A percentile compares a stretch with the other conserved stretches of the same genome.
These are phyloP conservation scores for Penicillium sp. DNA, from an alignment of 2,329 filamentous ascomycete genomes.

Conservation along the genomic window DNA sequence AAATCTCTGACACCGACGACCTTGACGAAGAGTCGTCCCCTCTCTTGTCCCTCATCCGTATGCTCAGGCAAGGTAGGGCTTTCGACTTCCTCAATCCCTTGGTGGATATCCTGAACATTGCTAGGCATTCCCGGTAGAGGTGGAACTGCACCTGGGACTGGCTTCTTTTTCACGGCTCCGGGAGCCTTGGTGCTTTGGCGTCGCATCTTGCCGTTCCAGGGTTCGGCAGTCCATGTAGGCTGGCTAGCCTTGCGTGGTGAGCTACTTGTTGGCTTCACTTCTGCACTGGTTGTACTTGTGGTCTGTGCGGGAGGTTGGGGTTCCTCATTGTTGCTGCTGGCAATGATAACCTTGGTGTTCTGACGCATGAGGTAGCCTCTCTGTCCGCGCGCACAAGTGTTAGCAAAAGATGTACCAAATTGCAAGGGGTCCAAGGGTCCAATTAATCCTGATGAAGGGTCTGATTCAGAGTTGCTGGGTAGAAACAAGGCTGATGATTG, in stretches of 20 bases:
- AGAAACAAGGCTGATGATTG: slow-evolving; percentile 13
- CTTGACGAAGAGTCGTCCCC: slow-evolving; percentile 92
- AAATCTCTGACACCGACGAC: slow-evolving; percentile 97
- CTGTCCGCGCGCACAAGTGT: slow-evolving; percentile 53
- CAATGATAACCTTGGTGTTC: slow-evolving; percentile 93
- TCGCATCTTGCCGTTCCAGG: slow-evolving; percentile 82
- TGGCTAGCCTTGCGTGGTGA: slow-evolving; percentile 75
- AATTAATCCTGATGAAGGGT: slow-evolving; percentile 20
- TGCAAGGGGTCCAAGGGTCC: slow-evolving; percentile 27
- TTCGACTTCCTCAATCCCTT: slow-evolving; percentile 67
- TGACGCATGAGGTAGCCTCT: slow-evolving; percentile 98
- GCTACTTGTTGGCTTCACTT: slow-evolving; percentile 60
- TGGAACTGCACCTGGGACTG: slow-evolving; percentile 63
- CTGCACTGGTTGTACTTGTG: slow-evolving; percentile 32
- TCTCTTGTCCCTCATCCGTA: slow-evolving; percentile 75
- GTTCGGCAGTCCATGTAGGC: slow-evolving; percentile 93
- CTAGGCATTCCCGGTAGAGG: slow-evolving; percentile 86
- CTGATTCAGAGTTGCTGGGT: slow-evolving; percentile 17
- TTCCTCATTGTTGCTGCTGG: slow-evolving; percentile 66
- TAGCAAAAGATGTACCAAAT: slow-evolving; percentile 21
- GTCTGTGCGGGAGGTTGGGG: slow-evolving; percentile 21
- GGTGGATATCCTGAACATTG: slow-evolving; percentile 62
- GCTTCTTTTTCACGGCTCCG: slow-evolving; percentile 58
- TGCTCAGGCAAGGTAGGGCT: slow-evolving; percentile 52
- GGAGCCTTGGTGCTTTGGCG: slow-evolving; percentile 60